Evolutionary conservation across 306 rosid species (phyloP), one percentile per base, ranked within the genome.

Genomic region (Oxytropis ochrocephala): DNA sequence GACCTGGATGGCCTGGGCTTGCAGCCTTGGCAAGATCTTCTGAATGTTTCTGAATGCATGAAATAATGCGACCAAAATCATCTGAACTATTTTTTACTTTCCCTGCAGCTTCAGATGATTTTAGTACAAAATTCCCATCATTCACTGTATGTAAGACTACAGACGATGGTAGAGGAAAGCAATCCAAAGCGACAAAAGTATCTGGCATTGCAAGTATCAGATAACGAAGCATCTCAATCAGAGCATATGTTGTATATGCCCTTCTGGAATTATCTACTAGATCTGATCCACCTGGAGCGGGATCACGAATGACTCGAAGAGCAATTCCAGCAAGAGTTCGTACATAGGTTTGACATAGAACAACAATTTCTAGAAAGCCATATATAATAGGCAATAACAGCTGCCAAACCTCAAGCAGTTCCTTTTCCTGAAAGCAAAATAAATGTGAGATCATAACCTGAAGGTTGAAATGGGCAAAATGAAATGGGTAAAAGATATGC

Each of bases 231-330:
- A 91, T 88, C 84, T 94, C 99, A 66, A 84, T 84, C 80, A 94
- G 61, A 17, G 89, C 85, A 76, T 88, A 84, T 35, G 82, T 84
- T 47, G 96, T 87, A 80, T 91, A 94, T 11, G 91, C 91, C 83
- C 91, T 91, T 67, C 95, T 78, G 24, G 97, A 94, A 78, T 94
- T 91, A 68, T 88, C 96, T 6, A 94, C 97, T 13, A 88, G 87
- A 79, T 94, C 99, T n/a, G 99, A 91, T 71, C 97, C 95, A 64
- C 99, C 97, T 35, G 96, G 88, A 74, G 94, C 82, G 64, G 99
- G 89, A 78, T 88, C 96, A 3, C 88, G 85, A 47, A 94, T 82
- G 73, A 84, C 84, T 29, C 84, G 87, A 70, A 94, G 79, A 59
- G 92, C 91, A 51, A 86, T 60, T 69, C 91, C 88, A 64, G 87